Base-by-base conservation (phyloP, 2,329 filamentous ascomycete species). In the Nothophaeocryptopus gaeumannii region DNA sequence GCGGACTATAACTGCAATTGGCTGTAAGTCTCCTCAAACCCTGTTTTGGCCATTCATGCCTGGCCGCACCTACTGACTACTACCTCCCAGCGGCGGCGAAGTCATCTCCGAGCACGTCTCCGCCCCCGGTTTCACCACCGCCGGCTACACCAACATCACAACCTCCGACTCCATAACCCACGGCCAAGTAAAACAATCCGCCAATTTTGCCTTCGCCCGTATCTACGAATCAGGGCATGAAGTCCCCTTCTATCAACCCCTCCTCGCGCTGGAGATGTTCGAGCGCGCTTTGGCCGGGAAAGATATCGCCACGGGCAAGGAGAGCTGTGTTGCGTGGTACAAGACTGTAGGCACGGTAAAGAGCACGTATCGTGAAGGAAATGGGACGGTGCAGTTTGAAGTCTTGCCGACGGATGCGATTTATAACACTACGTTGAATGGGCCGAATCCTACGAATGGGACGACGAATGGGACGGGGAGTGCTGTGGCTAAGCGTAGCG, bases 241-340 rank as follows among this genome's bases (percentile, higher is more conserved):
- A 59, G 74, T 76, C 2, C 77, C 77, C 0, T 79, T 78, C 62
- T 80, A 80, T 61, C 78, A 79, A 2, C 63, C 75, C 34, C 44
- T 59, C n/a, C 72, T 70, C 12, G 62, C 76, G 8, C 65, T 78
- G n/a, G 72, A 74, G 54, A 68, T 78, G 50, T 77, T 79, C 56
- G 67, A 74, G 62, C 72, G 77, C 16, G 73, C 71, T 5, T 65
- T 80, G 51, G 58, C 61, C 8, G 70, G 73, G 14, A 63, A 69
- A 26, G 77, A 80, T 44, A 68, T 83, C 45, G 74, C 74, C 15
- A 79, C 76, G 2, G 78, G 78, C 8, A 69, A 61, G 55, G 16
- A 50, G 12, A 38, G 20, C 7, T 26, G 20, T 26, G 3, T 26
- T 30, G 42, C 4, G 20, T 26, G 4, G 20, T 63, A 61, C 36